Evolutionary conservation across 2,329 filamentous ascomycete genomes (phyloP).

Genomic region (Venturia effusa): DNA sequence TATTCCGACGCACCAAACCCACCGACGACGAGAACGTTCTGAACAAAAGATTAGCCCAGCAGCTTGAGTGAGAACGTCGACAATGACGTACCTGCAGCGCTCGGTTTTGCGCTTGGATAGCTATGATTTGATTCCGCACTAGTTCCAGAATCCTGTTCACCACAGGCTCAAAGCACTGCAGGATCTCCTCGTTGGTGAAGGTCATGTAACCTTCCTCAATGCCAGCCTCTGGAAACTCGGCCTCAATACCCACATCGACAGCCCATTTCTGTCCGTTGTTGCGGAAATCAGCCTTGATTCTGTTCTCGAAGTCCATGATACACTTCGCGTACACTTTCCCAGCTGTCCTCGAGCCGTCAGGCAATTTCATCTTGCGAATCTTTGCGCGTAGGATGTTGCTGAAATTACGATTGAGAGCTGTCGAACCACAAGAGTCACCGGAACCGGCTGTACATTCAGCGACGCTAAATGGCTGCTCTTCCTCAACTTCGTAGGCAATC

Average conservation of each 20-base stretch:
- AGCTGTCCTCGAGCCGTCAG: slow-evolving; percentile 93
- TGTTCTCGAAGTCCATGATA: slow-evolving; percentile 99
- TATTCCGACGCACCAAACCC: slow-evolving; percentile 98
- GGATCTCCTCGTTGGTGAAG: slow-evolving; percentile 97
- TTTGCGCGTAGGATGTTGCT: slow-evolving; percentile 96
- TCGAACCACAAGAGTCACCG: slow-evolving; percentile 96
- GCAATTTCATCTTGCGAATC: slow-evolving; percentile 98
- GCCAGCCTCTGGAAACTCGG: slow-evolving; percentile 91
- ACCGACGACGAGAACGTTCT: slow-evolving; percentile 93
- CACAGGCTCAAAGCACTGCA: slow-evolving; percentile 97
- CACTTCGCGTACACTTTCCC: slow-evolving; percentile 97
- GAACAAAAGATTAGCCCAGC: slow-evolving; percentile 19
- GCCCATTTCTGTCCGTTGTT: slow-evolving; percentile 99
- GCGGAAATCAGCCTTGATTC: slow-evolving; percentile 98
- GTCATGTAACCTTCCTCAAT: slow-evolving; percentile 99
- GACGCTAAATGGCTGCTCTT: slow-evolving; percentile 93
- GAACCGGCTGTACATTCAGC: slow-evolving; percentile 95
- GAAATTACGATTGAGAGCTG: slow-evolving; percentile 93
- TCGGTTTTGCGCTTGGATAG: slow-evolving; percentile 94
- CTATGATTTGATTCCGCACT: slow-evolving; percentile 96
- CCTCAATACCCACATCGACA: slow-evolving; percentile 96
- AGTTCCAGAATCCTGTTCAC: slow-evolving; percentile 94
- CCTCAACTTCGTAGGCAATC: slow-evolving; percentile 97
- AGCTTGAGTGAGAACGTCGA: too few species aligned
- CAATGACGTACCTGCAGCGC: slow-evolving; percentile 56